Conservation (phyloP, 2,329 filamentous ascomycete species). For the Macroventuria anomochaeta region DNA sequence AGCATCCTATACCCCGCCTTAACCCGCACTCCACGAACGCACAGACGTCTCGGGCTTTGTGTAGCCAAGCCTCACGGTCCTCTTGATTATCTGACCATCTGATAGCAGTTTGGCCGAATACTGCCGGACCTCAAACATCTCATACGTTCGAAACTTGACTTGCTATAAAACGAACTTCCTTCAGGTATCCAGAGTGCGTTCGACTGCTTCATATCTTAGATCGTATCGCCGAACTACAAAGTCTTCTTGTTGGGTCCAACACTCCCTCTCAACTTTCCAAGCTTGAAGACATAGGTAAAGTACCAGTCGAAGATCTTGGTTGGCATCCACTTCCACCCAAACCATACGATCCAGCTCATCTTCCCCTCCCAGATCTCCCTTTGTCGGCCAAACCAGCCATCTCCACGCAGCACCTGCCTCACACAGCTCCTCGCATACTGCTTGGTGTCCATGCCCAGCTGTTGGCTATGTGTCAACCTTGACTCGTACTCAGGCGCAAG, state of each 20-base stretch:
- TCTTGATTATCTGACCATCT: neutral
- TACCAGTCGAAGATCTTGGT: slow-evolving; percentile 50
- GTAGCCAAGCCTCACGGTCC: slow-evolving; percentile 12
- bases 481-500: slow-evolving; percentile 59
- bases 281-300: slow-evolving; percentile 60
- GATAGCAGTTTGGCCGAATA: neutral
- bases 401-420: slow-evolving; percentile 55
- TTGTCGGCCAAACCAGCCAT: slow-evolving; percentile 47
- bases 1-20: slow-evolving; percentile 14
- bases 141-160: neutral
- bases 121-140: neutral
- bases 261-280: slow-evolving; percentile 55
- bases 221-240: neutral
- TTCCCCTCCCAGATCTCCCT: slow-evolving; percentile 63
- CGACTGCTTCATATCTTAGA: neutral
- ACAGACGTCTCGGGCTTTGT: slow-evolving; percentile 3
- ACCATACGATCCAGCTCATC: slow-evolving; percentile 58
- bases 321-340: slow-evolving; percentile 57
- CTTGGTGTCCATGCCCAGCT: slow-evolving; percentile 58
- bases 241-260: slow-evolving; percentile 41
- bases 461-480: slow-evolving; percentile 61
- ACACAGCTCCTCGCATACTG: slow-evolving; percentile 64
- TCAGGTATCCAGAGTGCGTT: neutral
- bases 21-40: slow-evolving; percentile 17
- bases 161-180: neutral